Evolutionary conservation across 148 eudicot species (phyloP), one percentile per base, ranked within the genome.

Genomic region (Diospyros lotus): DNA sequence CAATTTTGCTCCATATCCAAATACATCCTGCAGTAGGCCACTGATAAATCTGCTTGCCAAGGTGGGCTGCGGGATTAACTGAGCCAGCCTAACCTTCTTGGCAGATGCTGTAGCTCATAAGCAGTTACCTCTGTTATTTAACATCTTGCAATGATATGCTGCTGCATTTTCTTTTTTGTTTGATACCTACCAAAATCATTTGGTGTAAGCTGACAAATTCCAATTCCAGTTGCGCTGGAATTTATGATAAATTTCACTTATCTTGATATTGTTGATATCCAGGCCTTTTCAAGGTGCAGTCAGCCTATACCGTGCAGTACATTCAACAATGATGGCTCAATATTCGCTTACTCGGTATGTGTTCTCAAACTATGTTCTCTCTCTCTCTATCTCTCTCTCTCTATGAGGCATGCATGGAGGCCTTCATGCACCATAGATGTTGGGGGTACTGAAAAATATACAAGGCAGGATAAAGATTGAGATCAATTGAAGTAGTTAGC

Each of bases 201-300:
- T 9, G 38, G 13, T 42, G 45, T 4, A 72, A 10, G 11, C 18
- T 5, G 12, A 72, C 9, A 45, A 28, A 59, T 72, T 18, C 42
- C 75, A 28, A 59, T 72, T 18, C 42, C 75, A 72, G 42, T 58
- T 28, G 42, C 18, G 11, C 11, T 41, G 15, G 60, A 68, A 46
- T 65, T 59, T 1, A 55, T 68, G 44, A 12, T 48, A 73, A 52
- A 39, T 77, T 52, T 73, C 67, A 66, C 48, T 70, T 63, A 62
- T 44, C 9, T 72, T 52, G 73, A 58, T 66, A 11, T 51, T 65
- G 64, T 2, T 65, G 53, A 71, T 10, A 40, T 76, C 66, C 80
- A 94, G 98, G 98, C 96, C 12, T 85, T 94, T 89, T 55, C 87
- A 79, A 90, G 96, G 82, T 90, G 97, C 96, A 87, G 72, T 66